Percentiles rank a stretch among this genome's conserved stretches.
Conservation (phyloP, 1,284 basidiomycete species). For the Ceratobasidium sp. region DNA sequence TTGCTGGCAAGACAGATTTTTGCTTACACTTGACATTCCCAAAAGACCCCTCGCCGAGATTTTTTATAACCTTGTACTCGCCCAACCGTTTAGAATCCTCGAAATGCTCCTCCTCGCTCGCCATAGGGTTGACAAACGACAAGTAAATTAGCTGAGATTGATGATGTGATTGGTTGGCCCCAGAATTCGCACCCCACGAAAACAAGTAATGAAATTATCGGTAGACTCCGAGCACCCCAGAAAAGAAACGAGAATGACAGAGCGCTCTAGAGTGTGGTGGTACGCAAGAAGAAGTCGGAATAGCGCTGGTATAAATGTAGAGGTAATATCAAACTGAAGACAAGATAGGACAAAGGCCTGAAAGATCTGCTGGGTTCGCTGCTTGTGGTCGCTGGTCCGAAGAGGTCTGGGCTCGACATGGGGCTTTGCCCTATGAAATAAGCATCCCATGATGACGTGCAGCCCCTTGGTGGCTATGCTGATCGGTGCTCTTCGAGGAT, state of each 20-base stretch:
- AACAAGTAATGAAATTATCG: neutral
- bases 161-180: conserved; percentile 19
- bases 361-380: neutral
- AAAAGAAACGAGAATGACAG: neutral
- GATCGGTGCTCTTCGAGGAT: conserved; percentile 8
- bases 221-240: neutral
- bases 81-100: conserved; percentile 59
- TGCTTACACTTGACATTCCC: conserved; percentile 95
- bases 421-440: no score
- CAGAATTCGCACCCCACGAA: conserved; percentile 2
- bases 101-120: neutral
- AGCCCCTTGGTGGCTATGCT: conserved; percentile 36
- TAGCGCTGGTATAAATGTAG: no score
- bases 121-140: conserved; percentile 1
- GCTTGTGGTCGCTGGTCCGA: conserved; percentile 14
- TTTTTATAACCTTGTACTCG: conserved; percentile 77
- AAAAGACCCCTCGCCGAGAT: conserved; percentile 93
- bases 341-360: no score
- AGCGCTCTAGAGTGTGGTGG: neutral
- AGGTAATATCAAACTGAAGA: no score
- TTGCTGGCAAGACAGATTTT: conserved; percentile 27
- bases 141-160: neutral
- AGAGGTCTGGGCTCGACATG: conserved; percentile 3
- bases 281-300: no score
- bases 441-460: no score